Conservation (phyloP, 768 basidiomycete species). For the Suillus sp. region DNA sequence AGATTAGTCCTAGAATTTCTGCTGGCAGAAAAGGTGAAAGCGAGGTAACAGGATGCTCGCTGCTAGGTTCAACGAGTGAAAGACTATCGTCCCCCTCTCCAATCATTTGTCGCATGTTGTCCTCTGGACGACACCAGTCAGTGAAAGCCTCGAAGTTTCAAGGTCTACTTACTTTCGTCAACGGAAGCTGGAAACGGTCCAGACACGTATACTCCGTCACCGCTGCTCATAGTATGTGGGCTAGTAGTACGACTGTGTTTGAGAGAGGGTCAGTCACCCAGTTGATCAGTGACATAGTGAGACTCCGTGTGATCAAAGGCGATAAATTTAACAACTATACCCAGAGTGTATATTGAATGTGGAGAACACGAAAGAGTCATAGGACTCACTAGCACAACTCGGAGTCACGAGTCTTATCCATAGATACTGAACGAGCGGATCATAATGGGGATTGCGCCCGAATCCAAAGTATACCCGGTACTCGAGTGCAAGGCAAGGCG, state of each 20-base stretch:
- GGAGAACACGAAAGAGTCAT: background rate
- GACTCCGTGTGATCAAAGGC: background rate
- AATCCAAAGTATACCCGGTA: background rate
- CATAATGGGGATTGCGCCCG: background rate
- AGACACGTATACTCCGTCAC: background rate
- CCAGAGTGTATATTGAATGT: background rate
- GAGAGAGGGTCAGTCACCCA: background rate
- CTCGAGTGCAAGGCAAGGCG: background rate
- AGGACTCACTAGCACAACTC: background rate
- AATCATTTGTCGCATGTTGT: background rate
- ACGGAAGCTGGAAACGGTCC: background rate
- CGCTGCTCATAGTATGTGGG: background rate
- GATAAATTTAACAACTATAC: background rate
- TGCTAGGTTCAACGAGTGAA: background rate
- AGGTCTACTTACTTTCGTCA: background rate
- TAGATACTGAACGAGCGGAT: background rate
- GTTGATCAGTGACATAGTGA: background rate
- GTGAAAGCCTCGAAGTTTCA: background rate
- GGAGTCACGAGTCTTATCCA: background rate
- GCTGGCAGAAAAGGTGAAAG: background rate
- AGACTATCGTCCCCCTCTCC: background rate
- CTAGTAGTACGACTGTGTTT: background rate
- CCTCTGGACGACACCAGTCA: background rate
- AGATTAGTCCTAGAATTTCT: background rate
- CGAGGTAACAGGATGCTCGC: background rate